Percentiles rank a stretch among this genome's conserved stretches.
Conservation (phyloP, 2,329 filamentous ascomycete species). For the Ascochyta lentis region DNA sequence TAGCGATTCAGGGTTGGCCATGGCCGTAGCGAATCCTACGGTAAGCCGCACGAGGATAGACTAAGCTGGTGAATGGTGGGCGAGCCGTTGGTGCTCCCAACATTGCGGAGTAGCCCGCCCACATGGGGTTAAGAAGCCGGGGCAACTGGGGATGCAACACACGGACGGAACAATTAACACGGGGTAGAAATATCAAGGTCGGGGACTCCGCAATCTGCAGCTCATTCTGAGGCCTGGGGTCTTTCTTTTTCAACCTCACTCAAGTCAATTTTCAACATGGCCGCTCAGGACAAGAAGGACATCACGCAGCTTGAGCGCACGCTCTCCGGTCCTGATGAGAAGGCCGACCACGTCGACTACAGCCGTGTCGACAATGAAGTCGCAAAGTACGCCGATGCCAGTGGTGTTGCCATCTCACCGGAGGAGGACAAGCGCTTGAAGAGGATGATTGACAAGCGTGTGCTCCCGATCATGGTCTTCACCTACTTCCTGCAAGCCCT, state of each 20-base stretch:
- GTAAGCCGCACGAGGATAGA: conserved; percentile 18
- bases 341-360: conserved; percentile 63
- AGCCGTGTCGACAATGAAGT: conserved; percentile 72
- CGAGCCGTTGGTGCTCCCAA: conserved; percentile 22
- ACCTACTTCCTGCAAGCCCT: conserved; percentile 75
- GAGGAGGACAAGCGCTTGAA: conserved; percentile 68
- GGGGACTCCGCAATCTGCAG: conserved; percentile 22
- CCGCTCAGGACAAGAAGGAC: conserved; percentile 35
- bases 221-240: conserved; percentile 27
- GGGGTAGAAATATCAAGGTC: conserved; percentile 34
- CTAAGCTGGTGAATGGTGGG: conserved; percentile 11
- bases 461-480: conserved; percentile 73
- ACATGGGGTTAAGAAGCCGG: conserved; percentile 30
- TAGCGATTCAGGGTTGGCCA: conserved; percentile 21
- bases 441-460: conserved; percentile 69
- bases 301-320: conserved; percentile 59
- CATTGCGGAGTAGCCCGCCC: conserved; percentile 30
- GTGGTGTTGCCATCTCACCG: conserved; percentile 60
- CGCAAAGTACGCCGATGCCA: conserved; percentile 69
- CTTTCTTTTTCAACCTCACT: conserved; percentile 14
- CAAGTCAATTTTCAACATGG: conserved; percentile 28
- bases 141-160: conserved; percentile 24
- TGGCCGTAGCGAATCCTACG: conserved; percentile 8
- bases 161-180: conserved; percentile 26
- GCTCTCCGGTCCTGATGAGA: conserved; percentile 53